These are phyloP conservation scores for Solanum neorickii DNA, from an alignment of 257 asterid species.

Conservation along the genomic window DNA sequence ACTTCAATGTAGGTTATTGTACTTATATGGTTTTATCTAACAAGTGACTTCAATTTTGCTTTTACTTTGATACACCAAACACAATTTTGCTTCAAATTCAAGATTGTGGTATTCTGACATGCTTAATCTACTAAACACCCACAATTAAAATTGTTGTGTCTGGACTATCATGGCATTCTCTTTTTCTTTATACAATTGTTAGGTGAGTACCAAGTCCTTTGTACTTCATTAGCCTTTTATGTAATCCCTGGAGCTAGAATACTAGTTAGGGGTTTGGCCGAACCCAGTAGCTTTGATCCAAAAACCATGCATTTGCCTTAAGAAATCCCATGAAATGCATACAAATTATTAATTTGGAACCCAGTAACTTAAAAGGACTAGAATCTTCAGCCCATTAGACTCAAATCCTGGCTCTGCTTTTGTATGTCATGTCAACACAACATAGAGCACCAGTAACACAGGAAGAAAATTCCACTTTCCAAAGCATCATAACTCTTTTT, in stretches of 20 bases:
- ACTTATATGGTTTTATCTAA: neutral
- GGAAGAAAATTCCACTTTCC: neutral
- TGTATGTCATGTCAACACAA: neutral
- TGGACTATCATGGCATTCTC: neutral
- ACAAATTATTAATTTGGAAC: neutral
- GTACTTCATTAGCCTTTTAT: neutral
- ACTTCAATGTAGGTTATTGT: neutral
- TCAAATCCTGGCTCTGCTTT: neutral
- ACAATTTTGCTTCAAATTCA: neutral
- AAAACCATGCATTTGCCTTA: neutral
- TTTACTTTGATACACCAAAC: neutral
- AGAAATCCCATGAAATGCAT: neutral
- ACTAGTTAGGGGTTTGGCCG: neutral
- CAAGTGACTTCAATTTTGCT: neutral
- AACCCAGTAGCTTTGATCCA: neutral
- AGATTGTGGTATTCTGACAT: neutral
- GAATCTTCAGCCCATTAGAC: neutral
- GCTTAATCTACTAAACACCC: neutral
- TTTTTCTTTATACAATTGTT: neutral
- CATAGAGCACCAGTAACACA: neutral
- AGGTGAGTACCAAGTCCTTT: neutral
- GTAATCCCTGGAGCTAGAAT: neutral
- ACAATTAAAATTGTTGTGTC: neutral
- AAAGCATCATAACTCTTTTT: neutral
- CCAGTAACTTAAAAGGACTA: neutral